Conservation (phyloP, 2,329 filamentous ascomycete species). For the Alternaria sp. region DNA sequence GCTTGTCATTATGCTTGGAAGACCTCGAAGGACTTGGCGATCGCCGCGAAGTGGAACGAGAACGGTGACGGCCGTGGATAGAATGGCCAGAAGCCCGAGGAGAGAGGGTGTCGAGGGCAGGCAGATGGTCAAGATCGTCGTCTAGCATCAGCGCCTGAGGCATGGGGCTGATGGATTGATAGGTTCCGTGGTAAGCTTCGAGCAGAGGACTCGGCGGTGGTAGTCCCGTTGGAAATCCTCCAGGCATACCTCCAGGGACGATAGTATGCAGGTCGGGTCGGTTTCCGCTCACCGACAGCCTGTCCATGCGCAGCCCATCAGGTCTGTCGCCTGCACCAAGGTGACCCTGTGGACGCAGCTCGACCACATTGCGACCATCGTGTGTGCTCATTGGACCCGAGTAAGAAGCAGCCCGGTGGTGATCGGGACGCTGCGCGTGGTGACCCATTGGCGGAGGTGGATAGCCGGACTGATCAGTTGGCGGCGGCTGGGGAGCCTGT, state of each 20-base stretch:
- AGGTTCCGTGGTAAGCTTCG: slow-evolving; percentile 92
- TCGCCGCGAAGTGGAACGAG: slow-evolving; percentile 44
- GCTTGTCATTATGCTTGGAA: slow-evolving; percentile 42
- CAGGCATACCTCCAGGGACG: slow-evolving; percentile 42
- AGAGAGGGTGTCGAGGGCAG: slow-evolving; percentile 44
- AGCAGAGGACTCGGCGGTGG: slow-evolving; percentile 85
- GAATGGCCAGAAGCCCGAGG: slow-evolving; percentile 42
- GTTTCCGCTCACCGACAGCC: slow-evolving; percentile 59
- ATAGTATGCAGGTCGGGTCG: slow-evolving; percentile 53
- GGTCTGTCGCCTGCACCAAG: slow-evolving; percentile 39
- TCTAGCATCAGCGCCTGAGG: slow-evolving; percentile 76
- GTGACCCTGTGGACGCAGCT: slow-evolving; percentile 52
- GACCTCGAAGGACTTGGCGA: slow-evolving; percentile 41
- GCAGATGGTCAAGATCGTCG: slow-evolving; percentile 60
- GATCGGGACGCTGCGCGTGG: slow-evolving; percentile 38
- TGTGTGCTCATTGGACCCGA: slow-evolving; percentile 31
- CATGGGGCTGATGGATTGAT: slow-evolving; percentile 95
- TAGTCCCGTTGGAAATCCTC: slow-evolving; percentile 39
- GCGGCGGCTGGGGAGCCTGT: slow-evolving; percentile 29
- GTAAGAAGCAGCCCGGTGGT: slow-evolving; percentile 36
- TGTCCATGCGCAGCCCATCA: slow-evolving; percentile 56
- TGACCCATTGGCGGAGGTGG: slow-evolving; percentile 43
- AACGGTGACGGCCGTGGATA: slow-evolving; percentile 38
- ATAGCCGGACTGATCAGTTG: slow-evolving; percentile 33
- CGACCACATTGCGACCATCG: slow-evolving; percentile 50